Base-by-base conservation (phyloP, 2,329 filamentous ascomycete genomes). In the Exophiala aquamarina region DNA sequence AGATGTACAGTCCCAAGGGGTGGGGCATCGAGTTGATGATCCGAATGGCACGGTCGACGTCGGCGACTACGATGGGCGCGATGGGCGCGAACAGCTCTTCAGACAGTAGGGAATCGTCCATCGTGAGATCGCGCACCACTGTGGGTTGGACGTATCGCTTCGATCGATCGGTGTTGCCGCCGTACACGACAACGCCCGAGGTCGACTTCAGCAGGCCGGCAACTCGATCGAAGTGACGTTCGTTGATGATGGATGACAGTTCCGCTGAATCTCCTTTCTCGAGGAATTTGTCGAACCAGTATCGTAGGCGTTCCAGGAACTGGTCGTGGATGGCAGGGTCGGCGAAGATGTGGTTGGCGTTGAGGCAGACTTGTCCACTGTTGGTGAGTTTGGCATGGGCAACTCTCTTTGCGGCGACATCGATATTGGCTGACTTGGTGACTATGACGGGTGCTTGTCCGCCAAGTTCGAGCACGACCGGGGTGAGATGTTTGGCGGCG, bases 71-170 rank as follows among this genome's bases (percentile, higher is more conserved):
- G 28, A 42, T 59, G 15, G 72, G 71, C 7, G 68, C 62, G 19
- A 75, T 67, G 2, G 71, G 70, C 0, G 67, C 71, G 48, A 75
- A 74, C 13, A 76, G 55, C 57, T 76, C 73, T 50, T 74, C 70
- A 14, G 63, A 63, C 3, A 76, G 55, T 1, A 75, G 62, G 0
- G 66, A 50, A 50, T 76, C 72, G 36, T 52, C 45, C 3, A 58
- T 35, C 33, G 57, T 61, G 11, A 73, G 65, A 44, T 66, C 59
- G 15, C 61, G 60, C 5, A 75, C 65, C 23, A 74, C 58, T 2
- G 69, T 70, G 4, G 70, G 68, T 2, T 63, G 54, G 32, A 73
- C 62, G 41, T 61, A 64, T 18, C 57, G 59, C 3, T 57, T 64
- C 11, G 51, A 48, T 5, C 54, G 57, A 44, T 69, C 59, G 5